Base-by-base conservation (phyloP, 1,284 basidiomycete species). In the Marasmius sp. region DNA sequence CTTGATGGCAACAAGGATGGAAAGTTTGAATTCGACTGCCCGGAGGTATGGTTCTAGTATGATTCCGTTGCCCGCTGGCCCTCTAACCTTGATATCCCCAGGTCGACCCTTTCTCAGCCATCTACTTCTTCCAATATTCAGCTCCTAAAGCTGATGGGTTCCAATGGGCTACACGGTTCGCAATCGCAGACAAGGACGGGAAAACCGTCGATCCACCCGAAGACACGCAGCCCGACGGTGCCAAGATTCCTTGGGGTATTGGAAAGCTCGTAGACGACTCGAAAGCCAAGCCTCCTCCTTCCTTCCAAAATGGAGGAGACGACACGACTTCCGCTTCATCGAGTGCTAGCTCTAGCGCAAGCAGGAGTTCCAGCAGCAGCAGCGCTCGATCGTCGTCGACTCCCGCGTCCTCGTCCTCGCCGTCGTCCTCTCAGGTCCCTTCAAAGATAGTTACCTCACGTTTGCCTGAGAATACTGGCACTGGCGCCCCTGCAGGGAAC, bases 81-180 rank as follows among this genome's bases (percentile, higher is more conserved):
- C 52, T 55, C 64, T 60, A 12, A 43, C 38, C 39, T 20, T 10
- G 14, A 53, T 14, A 18, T n/a, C 45, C 16, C 16, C 69, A 89
- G 81, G 92, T 95, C 27, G 77, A 76, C n/a, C 85, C 87, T 41
- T 80, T 89, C 72, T 81, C 91, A 1, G 73, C 85, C 36, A 87
- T 93, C 66, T 94, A 92, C 76, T 93, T 94, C 79, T 92, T 91
- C 74, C 89, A 91, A 70, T 92, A 88, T 78, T 80, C 83, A 12
- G 73, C 82, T 3, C 73, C 81, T 0, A 67, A 66, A 6, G 70
- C 81, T 0, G 3, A 70, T 34, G 74, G 78, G 66, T 80, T 79
- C 51, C 78, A 79, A 22, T 95, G 93, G 92, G 93, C 93, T 0
- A 87, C 85, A 8, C 89, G 93, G 45, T 95, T 94, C 80, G 79